Evolutionary conservation across 192 early-diverging fungal species (phyloP).

Genomic region (Podila epicladia): DNA sequence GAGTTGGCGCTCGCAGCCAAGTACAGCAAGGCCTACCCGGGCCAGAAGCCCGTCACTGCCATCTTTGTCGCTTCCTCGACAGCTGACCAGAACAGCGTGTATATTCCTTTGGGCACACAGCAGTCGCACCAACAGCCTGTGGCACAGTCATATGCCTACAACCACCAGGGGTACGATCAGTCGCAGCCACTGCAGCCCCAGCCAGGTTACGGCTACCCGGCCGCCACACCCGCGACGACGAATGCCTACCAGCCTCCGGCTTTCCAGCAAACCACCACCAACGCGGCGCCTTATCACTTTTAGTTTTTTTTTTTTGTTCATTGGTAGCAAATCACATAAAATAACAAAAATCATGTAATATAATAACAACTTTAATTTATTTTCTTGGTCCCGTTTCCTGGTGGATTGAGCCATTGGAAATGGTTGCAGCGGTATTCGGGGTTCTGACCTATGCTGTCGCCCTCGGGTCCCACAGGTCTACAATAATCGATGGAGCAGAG

Average conservation of each 20-base stretch:
- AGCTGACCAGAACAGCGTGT: slow-evolving; percentile 8
- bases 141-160: neutral
- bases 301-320: neutral
- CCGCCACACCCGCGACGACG: neutral
- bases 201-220: neutral
- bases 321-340: neutral
- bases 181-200: slow-evolving; percentile 7
- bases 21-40: neutral
- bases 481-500: neutral
- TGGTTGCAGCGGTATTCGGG: slow-evolving; percentile 36
- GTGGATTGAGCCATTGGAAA: slow-evolving; percentile 45
- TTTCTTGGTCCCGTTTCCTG: slow-evolving; percentile 5
- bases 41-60: neutral
- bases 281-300: neutral
- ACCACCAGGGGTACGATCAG: slow-evolving; percentile 7
- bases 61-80: slow-evolving; percentile 3
- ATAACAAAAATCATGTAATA: neutral
- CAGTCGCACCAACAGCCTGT: slow-evolving; percentile 8
- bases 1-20: neutral
- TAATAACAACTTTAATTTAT: neutral
- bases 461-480: slow-evolving; percentile 40
- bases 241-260: slow-evolving; percentile 1
- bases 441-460: slow-evolving; percentile 29
- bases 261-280: neutral
- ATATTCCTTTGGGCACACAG: slow-evolving; percentile 18